Base-by-base conservation (phyloP, 345 rosid species). In the Brassica juncea region DNA sequence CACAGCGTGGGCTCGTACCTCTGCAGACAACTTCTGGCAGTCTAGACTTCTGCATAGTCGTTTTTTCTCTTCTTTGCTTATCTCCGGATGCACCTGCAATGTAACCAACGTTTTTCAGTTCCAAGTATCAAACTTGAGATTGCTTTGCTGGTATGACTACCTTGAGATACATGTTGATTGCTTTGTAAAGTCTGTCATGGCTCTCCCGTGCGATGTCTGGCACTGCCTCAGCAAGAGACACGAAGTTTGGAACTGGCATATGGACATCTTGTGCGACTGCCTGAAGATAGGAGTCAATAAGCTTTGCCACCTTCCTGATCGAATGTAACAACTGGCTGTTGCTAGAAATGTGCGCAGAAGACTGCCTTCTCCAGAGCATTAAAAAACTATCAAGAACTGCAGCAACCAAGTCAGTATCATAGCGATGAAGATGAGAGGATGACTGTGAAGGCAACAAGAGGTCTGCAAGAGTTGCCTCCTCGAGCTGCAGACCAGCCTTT, bases 11-110 rank as follows among this genome's bases (percentile, higher is more conserved):
- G 97, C 86, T 0, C 99, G 93, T 25, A 93, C 88, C 69, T 90
- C 94, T 19, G 88, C 85, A 8, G 99, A 90, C 76, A 96, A 84
- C 78, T 93, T 96, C 82, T 90, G 98, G 87, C 99, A 93, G 88
- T 96, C 95, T 3, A 96, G 88, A 64, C 84, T 84, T 72, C 90
- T 85, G 86, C 98, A 93, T 1, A 93, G 90, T 21, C 85, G 81
- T 71, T 93, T 96, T 84, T 84, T 96, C 25, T 96, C 98, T 32
- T 85, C 86, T 79, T 96, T 96, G 84, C 89, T 86, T 81, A 92
- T 76, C 32, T 88, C 94, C 39, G 95, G 94, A 84, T 93, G 99
- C 86, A 84, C 92, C 99, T 93, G 92, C 77, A 49, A 60, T 54
- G 64, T 73, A 55, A 69, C 61, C 62, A 73, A 73, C 9, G 62